A percentile compares a stretch with the other conserved stretches of the same genome.
Conservation (phyloP, 1,284 basidiomycete species). For the Rhodotorula sp. region DNA sequence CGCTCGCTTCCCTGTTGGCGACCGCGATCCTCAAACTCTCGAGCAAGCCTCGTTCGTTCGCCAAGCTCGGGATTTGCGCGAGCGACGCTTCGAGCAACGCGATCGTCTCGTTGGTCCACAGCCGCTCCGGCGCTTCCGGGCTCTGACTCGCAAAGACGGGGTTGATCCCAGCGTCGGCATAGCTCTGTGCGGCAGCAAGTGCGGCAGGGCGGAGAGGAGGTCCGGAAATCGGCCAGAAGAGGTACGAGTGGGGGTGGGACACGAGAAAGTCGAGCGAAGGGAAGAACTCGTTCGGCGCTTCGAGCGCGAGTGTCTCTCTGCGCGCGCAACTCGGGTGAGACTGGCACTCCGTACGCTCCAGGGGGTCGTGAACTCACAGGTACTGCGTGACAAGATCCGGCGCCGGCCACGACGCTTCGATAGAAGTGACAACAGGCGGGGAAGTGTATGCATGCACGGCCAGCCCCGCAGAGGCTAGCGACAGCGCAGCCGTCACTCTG, state of each 20-base stretch:
- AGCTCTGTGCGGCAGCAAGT: constrained; percentile 43
- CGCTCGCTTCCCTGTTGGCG: constrained; percentile 65
- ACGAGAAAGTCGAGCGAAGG: constrained; percentile 65
- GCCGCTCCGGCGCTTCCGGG: constrained; percentile 12
- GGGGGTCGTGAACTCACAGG: constrained; percentile 58
- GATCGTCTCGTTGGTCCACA: constrained; percentile 56
- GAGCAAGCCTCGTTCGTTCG: constrained; percentile 53
- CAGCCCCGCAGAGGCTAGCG: background rate
- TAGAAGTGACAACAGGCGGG: constrained; percentile 8
- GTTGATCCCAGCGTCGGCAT: constrained; percentile 47
- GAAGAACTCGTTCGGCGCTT: constrained; percentile 67
- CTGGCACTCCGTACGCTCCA: background rate
- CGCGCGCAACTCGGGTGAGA: background rate
- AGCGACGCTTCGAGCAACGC: constrained; percentile 20
- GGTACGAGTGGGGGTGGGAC: constrained; percentile 49
- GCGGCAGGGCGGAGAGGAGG: constrained; percentile 46
- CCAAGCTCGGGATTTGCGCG: constrained; percentile 56
- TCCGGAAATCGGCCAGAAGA: constrained; percentile 30
- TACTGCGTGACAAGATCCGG: constrained; percentile 74
- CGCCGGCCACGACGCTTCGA: constrained; percentile 76
- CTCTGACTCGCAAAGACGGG: constrained; percentile 47
- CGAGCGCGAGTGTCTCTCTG: constrained; percentile 52
- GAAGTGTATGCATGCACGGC: constrained; percentile 1
- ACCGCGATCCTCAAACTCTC: constrained; percentile 62
- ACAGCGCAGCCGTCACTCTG: background rate